phyloP scores from a whole-genome alignment of 75 land plant genomes.

The Picea glauca region DNA sequence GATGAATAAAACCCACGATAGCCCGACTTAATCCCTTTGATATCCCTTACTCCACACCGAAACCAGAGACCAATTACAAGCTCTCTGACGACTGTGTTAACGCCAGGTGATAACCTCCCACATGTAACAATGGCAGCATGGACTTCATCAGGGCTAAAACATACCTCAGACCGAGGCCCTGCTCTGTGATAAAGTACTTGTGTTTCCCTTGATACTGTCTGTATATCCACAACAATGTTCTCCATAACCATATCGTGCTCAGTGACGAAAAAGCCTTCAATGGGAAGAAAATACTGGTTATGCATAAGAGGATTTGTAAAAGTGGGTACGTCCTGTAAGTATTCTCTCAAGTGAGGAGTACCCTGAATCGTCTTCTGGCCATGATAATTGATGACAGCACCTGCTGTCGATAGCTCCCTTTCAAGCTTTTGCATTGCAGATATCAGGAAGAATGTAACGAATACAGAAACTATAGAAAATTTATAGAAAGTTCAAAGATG shows the following conservation, averaged over 20 bases:
- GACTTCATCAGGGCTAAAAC: constrained; percentile 41
- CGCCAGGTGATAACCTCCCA: constrained; percentile 92
- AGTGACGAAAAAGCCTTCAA: constrained; percentile 48
- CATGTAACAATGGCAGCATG: constrained; percentile 86
- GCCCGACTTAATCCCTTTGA: constrained; percentile 62
- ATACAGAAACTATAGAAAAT: too few relatives aligned
- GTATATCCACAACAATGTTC: constrained; percentile 42
- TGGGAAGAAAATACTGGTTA: constrained; percentile 50
- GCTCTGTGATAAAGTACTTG: constrained; percentile 58
- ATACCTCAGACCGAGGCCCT: constrained; percentile 56
- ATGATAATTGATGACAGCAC: not conserved
- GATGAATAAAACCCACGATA: constrained; percentile 80
- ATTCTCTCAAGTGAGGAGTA: constrained; percentile 44
- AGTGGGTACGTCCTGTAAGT: constrained; percentile 31
- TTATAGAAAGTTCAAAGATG: too few relatives aligned
- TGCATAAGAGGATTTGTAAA: constrained; percentile 50
- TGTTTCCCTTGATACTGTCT: constrained; percentile 10
- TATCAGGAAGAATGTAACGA: not conserved
- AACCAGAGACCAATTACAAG: constrained; percentile 80
- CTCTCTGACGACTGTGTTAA: constrained; percentile 89
- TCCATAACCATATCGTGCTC: constrained; percentile 52
- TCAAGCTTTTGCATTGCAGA: not conserved
- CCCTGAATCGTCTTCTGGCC: constrained; percentile 10
- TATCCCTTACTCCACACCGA: constrained; percentile 60
- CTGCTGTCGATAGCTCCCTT: not conserved